These are phyloP conservation scores for Mimosa pudica DNA, from an alignment of 306 rosid genomes.

Conservation along the genomic window DNA sequence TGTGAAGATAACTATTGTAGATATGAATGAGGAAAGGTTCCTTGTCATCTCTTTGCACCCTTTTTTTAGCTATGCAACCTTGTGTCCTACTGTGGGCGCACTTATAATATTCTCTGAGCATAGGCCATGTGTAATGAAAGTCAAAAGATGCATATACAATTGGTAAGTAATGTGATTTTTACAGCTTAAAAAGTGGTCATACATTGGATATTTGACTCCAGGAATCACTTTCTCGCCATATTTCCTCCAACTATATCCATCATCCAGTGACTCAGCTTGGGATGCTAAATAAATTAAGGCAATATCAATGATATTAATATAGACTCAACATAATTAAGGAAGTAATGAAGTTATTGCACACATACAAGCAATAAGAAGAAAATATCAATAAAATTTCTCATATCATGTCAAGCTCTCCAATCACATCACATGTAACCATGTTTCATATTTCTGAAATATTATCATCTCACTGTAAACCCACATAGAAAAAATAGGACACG, in stretches of 20 bases:
- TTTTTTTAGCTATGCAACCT: background rate
- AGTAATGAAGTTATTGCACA: no score
- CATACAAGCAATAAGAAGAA: no score
- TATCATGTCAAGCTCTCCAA: no score
- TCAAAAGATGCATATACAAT: no score
- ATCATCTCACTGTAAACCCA: no score
- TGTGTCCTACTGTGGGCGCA: background rate
- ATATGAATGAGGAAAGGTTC: background rate
- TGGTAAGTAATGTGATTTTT: background rate
- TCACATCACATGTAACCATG: no score
- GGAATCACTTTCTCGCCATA: background rate
- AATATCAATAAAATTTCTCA: no score
- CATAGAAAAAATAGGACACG: no score
- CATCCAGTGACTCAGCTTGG: background rate
- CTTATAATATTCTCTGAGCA: background rate
- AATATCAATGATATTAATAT: no score
- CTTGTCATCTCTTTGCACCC: background rate
- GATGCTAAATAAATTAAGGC: no score
- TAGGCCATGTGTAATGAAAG: background rate
- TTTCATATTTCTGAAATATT: no score
- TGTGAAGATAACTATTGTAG: background rate
- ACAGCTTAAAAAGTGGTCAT: background rate
- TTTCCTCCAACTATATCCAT: background rate
- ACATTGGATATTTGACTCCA: background rate
- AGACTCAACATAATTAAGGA: no score